A percentile compares a stretch with the other conserved stretches of the same genome.
These are phyloP conservation scores for Lactarius trivialis DNA, from an alignment of 768 basidiomycete genomes.

Conservation along the genomic window DNA sequence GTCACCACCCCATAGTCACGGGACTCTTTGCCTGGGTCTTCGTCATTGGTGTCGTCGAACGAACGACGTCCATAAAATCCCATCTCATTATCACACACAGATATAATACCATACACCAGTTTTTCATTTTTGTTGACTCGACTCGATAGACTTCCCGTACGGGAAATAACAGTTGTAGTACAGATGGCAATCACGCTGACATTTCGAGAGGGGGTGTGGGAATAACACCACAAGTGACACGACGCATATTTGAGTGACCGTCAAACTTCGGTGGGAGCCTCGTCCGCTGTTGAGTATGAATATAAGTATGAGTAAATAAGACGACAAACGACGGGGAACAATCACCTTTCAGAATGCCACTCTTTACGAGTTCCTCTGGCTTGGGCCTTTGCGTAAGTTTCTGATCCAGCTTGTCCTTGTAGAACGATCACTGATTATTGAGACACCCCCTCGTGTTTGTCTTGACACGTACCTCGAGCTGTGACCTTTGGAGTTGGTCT, in stretches of 20 bases:
- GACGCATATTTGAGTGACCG: conserved; percentile 3
- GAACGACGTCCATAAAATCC: background rate
- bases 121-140: conserved; percentile 4
- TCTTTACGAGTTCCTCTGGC: conserved; percentile 56
- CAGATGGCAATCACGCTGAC: background rate
- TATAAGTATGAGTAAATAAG: background rate
- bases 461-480: conserved; percentile 45
- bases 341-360: conserved; percentile 50
- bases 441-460: conserved; percentile 1
- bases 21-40: no score
- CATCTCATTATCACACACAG: background rate
- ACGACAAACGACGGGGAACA: background rate
- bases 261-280: conserved; percentile 12
- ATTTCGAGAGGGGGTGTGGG: background rate
- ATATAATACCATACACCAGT: conserved; percentile 3
- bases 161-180: conserved; percentile 9
- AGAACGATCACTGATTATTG: background rate
- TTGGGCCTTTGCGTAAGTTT: conserved; percentile 52
- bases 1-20: no score
- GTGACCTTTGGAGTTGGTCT: conserved; percentile 53
- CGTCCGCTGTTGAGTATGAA: conserved; percentile 10
- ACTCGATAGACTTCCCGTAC: conserved; percentile 19
- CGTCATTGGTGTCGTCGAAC: background rate
- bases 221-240: background rate
- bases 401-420: conserved; percentile 57